phyloP scores from a whole-genome alignment of 352 stramenopile genomes.

The Peronospora tabacina region DNA sequence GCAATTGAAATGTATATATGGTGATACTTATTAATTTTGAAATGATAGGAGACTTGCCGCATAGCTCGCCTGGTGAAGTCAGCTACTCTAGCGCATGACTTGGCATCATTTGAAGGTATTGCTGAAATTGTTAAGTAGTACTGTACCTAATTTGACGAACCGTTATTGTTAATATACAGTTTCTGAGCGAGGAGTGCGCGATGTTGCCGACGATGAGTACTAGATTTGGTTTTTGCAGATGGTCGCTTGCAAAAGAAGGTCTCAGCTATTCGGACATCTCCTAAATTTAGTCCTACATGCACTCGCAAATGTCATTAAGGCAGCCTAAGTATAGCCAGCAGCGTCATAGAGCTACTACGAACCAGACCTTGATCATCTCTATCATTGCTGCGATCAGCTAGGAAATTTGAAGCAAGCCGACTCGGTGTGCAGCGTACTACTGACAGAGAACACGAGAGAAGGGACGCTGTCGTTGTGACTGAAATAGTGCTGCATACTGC shows the following conservation, averaged over 20 bases:
- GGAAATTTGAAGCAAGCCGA: conserved; percentile 16
- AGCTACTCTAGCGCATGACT: conserved; percentile 30
- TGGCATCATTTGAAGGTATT: conserved; percentile 37
- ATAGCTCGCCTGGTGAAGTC: conserved; percentile 49
- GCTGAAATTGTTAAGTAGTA: neutral
- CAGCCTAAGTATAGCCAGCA: conserved; percentile 30
- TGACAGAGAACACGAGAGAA: conserved; percentile 10
- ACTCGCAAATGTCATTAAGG: conserved; percentile 52
- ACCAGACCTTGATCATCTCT: conserved; percentile 22
- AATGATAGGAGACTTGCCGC: conserved; percentile 27
- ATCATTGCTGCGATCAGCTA: neutral
- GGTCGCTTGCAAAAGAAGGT: too few relatives aligned
- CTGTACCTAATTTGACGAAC: neutral
- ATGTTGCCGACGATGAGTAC: conserved; percentile 17
- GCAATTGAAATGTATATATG: neutral
- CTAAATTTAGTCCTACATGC: conserved; percentile 25
- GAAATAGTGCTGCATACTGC: neutral
- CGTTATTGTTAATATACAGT: conserved; percentile 7
- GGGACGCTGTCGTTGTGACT: neutral
- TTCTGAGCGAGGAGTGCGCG: conserved; percentile 25
- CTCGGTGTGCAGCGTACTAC: conserved; percentile 1
- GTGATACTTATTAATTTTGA: neutral
- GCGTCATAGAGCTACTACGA: conserved; percentile 35
- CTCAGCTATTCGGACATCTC: too few relatives aligned
- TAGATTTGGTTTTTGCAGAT: neutral